These are phyloP conservation scores for Trypanosoma vivax DNA, from an alignment of 208 protist genomes.

Conservation along the genomic window DNA sequence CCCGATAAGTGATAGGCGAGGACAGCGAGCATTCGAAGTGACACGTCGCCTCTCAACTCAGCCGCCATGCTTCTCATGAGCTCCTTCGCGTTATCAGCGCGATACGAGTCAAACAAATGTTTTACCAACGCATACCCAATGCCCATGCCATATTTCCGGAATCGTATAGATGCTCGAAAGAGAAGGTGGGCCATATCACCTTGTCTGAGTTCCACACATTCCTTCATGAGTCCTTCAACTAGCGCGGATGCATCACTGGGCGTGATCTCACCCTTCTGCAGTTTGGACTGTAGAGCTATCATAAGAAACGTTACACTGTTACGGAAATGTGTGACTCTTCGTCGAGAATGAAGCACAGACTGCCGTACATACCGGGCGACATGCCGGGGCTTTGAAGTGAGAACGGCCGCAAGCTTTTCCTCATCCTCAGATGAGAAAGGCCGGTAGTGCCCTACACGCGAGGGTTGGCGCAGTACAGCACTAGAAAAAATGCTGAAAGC, in stretches of 20 bases:
- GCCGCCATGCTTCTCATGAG: conserved; percentile 83
- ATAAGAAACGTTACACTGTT: conserved; percentile 89
- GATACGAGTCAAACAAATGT: conserved; percentile 82
- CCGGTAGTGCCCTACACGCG: conserved; percentile 37
- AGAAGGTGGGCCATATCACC: conserved; percentile 88
- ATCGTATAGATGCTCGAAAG: conserved; percentile 83
- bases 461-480: neutral
- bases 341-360: conserved; percentile 68
- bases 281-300: conserved; percentile 78
- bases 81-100: conserved; percentile 62
- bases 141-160: conserved; percentile 78
- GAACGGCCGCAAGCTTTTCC: conserved; percentile 55
- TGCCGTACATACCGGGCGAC: conserved; percentile 81
- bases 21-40: conserved; percentile 57
- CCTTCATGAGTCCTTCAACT: conserved; percentile 79
- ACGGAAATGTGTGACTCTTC: conserved; percentile 76
- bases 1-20: conserved; percentile 70
- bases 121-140: conserved; percentile 58
- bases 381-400: conserved; percentile 74
- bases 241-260: conserved; percentile 66
- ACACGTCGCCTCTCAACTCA: conserved; percentile 52
- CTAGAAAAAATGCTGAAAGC: neutral
- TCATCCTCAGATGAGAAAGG: conserved; percentile 83
- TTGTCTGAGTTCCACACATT: conserved; percentile 86
- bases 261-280: conserved; percentile 69